Evolutionary conservation across 495 filamentous ascomycete species (phyloP).

Genomic region (Penicillium daleae): DNA sequence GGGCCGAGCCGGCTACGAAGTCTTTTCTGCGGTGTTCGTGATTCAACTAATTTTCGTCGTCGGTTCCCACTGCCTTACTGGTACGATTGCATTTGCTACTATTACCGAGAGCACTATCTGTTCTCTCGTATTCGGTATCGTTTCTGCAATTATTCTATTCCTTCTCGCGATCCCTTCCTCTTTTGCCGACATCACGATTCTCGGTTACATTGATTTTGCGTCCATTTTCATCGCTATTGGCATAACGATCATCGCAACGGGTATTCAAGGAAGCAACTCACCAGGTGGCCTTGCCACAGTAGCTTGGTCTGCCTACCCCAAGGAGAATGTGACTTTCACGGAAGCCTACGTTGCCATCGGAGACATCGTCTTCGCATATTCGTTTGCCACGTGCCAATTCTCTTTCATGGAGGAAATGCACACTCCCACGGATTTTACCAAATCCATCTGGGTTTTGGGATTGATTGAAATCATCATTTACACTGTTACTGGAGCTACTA

Average conservation of each 20-base stretch:
- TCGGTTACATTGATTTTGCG: constrained; percentile 61
- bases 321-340: constrained; percentile 32
- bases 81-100: constrained; percentile 66
- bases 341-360: constrained; percentile 59
- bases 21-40: constrained; percentile 60
- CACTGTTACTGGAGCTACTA: constrained; percentile 63
- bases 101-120: constrained; percentile 62
- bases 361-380: constrained; percentile 69
- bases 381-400: constrained; percentile 66
- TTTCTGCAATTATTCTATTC: constrained; percentile 62
- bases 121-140: constrained; percentile 62
- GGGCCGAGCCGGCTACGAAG: constrained; percentile 59
- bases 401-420: constrained; percentile 54
- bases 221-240: constrained; percentile 67
- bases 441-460: constrained; percentile 61
- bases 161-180: constrained; percentile 60
- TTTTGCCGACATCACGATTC: constrained; percentile 58
- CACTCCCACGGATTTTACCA: constrained; percentile 57
- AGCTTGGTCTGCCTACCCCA: constrained; percentile 39
- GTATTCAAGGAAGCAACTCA: constrained; percentile 43
- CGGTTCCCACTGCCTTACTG: constrained; percentile 69
- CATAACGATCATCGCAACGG: constrained; percentile 67
- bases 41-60: constrained; percentile 68
- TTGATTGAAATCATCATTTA: constrained; percentile 65
- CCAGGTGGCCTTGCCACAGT: constrained; percentile 23